Percentiles rank a stretch among this genome's conserved stretches.
Evolutionary conservation across 179 eudicot species (phyloP).

Genomic region (Gypsophila paniculata): DNA sequence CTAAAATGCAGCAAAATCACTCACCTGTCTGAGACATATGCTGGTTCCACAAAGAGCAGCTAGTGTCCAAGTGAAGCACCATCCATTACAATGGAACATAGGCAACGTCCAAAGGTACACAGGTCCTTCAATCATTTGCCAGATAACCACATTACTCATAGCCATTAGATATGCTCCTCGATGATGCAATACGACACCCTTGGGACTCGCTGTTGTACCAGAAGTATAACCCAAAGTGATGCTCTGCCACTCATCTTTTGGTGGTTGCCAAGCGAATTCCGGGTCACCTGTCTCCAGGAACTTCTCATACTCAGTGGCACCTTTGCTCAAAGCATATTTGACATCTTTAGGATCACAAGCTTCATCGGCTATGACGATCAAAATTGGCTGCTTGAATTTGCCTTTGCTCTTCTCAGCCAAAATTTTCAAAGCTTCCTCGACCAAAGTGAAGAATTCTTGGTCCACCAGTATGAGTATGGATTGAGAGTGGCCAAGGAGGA

Average conservation of each 20-base stretch:
- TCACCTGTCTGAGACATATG: conserved; percentile 94
- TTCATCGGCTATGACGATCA: conserved; percentile 76
- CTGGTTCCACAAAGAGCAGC: conserved; percentile 93
- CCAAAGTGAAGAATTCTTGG: conserved; percentile 79
- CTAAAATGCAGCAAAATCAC: neutral
- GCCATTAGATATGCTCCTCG: conserved; percentile 92
- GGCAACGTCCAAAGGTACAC: conserved; percentile 91
- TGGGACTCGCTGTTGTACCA: conserved; percentile 95
- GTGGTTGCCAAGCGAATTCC: conserved; percentile 73
- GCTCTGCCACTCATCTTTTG: conserved; percentile 94
- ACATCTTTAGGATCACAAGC: conserved; percentile 65
- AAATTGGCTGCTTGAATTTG: conserved; percentile 54
- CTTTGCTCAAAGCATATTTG: conserved; percentile 58
- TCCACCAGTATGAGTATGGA: conserved; percentile 77
- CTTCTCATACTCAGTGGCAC: conserved; percentile 80
- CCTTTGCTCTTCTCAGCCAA: conserved; percentile 44
- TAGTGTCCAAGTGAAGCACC: conserved; percentile 93
- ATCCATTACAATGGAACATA: conserved; percentile 95
- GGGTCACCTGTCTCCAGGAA: conserved; percentile 80
- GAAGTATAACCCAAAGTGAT: conserved; percentile 90
- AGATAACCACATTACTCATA: conserved; percentile 57
- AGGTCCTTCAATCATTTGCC: conserved; percentile 85
- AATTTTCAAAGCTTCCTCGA: conserved; percentile 75
- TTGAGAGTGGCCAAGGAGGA: conserved; percentile 74
- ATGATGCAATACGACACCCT: conserved; percentile 90